These are phyloP conservation scores for Blastobotrys ciferrii DNA, from an alignment of 1,139 yeast genomes.

Conservation along the genomic window DNA sequence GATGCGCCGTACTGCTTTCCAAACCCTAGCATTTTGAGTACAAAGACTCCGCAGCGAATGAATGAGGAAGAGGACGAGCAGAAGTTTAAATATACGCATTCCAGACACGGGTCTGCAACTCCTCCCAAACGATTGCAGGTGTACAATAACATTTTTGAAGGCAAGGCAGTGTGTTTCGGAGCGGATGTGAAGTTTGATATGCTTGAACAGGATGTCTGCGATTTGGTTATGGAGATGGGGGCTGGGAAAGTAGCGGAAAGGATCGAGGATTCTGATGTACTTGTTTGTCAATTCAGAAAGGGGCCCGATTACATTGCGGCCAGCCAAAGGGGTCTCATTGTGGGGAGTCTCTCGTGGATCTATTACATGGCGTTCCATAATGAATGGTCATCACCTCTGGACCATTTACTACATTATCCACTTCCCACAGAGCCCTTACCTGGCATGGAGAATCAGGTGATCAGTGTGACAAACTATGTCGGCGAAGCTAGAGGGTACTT, in stretches of 20 bases:
- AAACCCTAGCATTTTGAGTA: conserved; percentile 20
- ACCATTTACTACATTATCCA: conserved; percentile 69
- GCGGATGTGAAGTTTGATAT: conserved; percentile 38
- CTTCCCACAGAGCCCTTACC: conserved; percentile 53
- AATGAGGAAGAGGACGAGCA: background rate
- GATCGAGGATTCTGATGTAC: conserved; percentile 49
- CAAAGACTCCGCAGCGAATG: conserved; percentile 9
- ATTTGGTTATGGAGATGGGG: background rate
- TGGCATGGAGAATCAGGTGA: conserved; percentile 50
- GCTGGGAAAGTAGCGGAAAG: conserved; percentile 40
- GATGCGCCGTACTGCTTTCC: conserved; percentile 53
- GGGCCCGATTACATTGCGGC: conserved; percentile 55
- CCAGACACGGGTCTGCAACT: background rate
- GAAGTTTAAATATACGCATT: background rate
- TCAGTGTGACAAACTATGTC: conserved; percentile 75
- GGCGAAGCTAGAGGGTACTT: conserved; percentile 81
- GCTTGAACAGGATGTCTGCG: conserved; percentile 24
- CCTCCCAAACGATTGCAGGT: background rate
- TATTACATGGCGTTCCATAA: conserved; percentile 59
- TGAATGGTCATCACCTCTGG: conserved; percentile 56
- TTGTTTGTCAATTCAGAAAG: conserved; percentile 60
- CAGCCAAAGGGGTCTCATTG: conserved; percentile 34
- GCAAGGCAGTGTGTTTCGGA: conserved; percentile 34
- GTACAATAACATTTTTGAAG: conserved; percentile 26
- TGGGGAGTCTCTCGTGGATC: conserved; percentile 77